Evolutionary conservation across 2,329 filamentous ascomycete genomes (phyloP), one percentile per base, ranked within the genome.

Genomic region (Daldinia sp.): DNA sequence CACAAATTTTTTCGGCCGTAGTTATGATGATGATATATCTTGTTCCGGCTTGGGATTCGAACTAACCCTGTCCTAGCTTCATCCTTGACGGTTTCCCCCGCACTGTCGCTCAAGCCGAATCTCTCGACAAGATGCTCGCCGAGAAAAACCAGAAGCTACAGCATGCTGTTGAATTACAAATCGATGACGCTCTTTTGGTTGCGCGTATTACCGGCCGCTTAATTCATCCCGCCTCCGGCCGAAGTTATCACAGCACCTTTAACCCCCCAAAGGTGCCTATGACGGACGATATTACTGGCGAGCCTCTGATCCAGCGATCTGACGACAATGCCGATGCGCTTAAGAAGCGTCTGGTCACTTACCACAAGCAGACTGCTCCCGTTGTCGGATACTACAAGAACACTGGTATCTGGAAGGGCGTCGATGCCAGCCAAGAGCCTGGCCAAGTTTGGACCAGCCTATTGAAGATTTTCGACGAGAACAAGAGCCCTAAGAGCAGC

Each of bases 11-110:
- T 13, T 37, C 21, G 15, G 21, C 11, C 32, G 17, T 41, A 34
- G 29, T 35, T 9, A 25, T 1, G 8, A 32, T 34, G 45, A 30
- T 30, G 45, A 30, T 30, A 7, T 30, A 11, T 37, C 19, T 10
- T 27, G 19, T 43, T 37, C 17, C 7, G 30, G 55, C 56, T 34
- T 67, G 17, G 52, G 65, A 59, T 63, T 70, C 52, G 72, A n/a
- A 64, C 67, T 68, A 59, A 56, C 39, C 41, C 35, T 41, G 15
- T 60, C n/a, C 17, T 73, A 97, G 94, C 72, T 99, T 99, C 85
- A 99, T 99, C 76, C 91, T 99, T 73, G 95, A 99, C 78, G 95
- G 95, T 70, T 99, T 99, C 86, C 95, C 95, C 60, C 92, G 95
- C 75, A 99, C 95, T 61, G 94, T 99, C 53, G 88, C 92, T 61